Base-by-base conservation (phyloP, 768 basidiomycete genomes). In the Leucosporidium scottii region DNA sequence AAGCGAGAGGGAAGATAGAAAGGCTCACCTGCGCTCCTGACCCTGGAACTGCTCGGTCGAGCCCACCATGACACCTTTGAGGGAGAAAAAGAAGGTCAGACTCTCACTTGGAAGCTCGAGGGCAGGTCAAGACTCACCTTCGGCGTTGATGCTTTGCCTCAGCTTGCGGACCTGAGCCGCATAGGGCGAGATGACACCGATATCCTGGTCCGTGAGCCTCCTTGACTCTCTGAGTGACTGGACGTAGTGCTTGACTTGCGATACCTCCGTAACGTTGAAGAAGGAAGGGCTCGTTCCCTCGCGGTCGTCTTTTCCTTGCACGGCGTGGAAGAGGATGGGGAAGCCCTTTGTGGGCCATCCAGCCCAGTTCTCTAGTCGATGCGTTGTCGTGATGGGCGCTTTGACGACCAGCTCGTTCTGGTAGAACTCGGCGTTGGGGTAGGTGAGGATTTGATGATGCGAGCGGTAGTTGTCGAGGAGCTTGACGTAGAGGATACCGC, bases 401-500 rank as follows among this genome's bases (percentile, higher is more conserved):
- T 62, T 58, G 13, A 77, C 69, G 13, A 69, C 57, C 28, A 80
- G 74, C 4, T 75, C 75, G 65, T 76, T 73, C 10, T 74, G 61
- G 67, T 80, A 80, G 71, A 79, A 80, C 53, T 76, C 62, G 2
- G 72, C 60, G 58, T 78, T 76, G 0, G 78, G 77, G 13, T 76
- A 61, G 67, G 74, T 72, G 23, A 80, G 74, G 48, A 80, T 75
- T 3, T 74, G 70, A 27, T 76, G 67, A 48, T 78, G 76, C 17
- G 73, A 76, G 8, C 79, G 75, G 68, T 78, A 80, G 67, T 80
- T 80, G 60, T 72, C 59, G 15, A 57, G 31, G 15, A 76, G 70
- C 53, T 69, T 68, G 60, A 49, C 23, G 56, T 69, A 65, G 18
- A 70, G 65, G 0, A 27, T 1, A 17, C 68, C 64, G 12, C n/a